Conservation (phyloP, 768 basidiomycete species). For the Kwoniella dejecticola region DNA sequence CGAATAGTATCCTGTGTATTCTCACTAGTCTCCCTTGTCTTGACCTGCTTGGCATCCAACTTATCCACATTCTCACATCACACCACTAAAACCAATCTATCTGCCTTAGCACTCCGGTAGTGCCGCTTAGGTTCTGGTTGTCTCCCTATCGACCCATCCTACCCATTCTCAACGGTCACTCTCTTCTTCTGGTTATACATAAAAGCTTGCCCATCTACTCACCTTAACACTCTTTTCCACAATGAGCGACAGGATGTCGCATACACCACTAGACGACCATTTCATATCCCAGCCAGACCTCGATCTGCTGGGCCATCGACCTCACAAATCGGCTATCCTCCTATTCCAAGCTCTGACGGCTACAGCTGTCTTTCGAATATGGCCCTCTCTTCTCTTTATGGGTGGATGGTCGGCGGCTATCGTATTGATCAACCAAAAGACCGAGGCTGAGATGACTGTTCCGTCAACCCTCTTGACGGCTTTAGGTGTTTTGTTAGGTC, state of each 20-base stretch:
- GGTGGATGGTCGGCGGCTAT: constrained; percentile 41
- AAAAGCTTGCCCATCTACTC: too few relatives aligned
- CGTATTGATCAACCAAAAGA: constrained; percentile 38
- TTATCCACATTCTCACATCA: too few relatives aligned
- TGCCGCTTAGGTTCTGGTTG: too few relatives aligned
- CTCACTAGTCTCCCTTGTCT: too few relatives aligned
- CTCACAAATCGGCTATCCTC: constrained; percentile 26
- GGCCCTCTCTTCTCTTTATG: constrained; percentile 44
- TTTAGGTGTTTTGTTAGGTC: constrained; percentile 50
- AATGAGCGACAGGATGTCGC: constrained; percentile 14
- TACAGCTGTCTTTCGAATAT: constrained; percentile 40
- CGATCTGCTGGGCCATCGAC: constrained; percentile 26
- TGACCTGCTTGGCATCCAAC: too few relatives aligned
- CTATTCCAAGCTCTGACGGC: constrained; percentile 38
- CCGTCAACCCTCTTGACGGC: constrained; percentile 49
- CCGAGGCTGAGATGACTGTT: constrained; percentile 37
- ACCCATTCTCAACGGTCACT: too few relatives aligned
- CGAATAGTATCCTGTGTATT: too few relatives aligned
- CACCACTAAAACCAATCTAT: too few relatives aligned
- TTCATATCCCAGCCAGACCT: constrained; percentile 29
- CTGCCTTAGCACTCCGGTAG: too few relatives aligned
- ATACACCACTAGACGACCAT: constrained; percentile 30
- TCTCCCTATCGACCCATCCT: too few relatives aligned
- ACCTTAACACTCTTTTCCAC: too few relatives aligned
- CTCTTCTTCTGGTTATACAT: too few relatives aligned